phyloP scores from a whole-genome alignment of 1,284 basidiomycete species.

The Ustilago curta region DNA sequence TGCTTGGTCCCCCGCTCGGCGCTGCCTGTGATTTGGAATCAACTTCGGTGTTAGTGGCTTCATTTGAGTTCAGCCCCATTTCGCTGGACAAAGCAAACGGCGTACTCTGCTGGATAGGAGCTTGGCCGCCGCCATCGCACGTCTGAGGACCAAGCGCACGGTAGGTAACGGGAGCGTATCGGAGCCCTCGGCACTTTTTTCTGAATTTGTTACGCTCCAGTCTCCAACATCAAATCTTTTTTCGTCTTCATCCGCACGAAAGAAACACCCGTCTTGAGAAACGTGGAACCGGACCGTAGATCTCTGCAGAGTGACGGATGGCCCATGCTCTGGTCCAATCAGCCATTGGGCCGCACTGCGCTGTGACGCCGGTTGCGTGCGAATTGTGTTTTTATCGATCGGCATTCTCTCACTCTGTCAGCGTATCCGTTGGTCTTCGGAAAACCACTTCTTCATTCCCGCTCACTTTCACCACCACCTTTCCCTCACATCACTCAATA shows the following conservation, averaged over 20 bases:
- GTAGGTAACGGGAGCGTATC: too few species aligned
- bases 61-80: too few species aligned
- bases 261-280: neutral
- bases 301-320: conserved; percentile 38
- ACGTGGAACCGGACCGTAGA: conserved; percentile 24
- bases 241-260: conserved; percentile 8
- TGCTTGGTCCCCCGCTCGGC: too few species aligned
- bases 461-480: conserved; percentile 2
- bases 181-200: neutral
- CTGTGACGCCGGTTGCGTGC: conserved; percentile 25
- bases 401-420: conserved; percentile 11
- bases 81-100: too few species aligned
- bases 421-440: conserved; percentile 14
- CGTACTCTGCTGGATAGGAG: too few species aligned
- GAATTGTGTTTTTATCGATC: conserved; percentile 26
- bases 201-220: neutral
- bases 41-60: too few species aligned
- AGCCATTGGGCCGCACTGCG: neutral
- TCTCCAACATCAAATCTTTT: too few species aligned
- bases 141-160: too few species aligned
- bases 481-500: neutral
- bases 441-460: neutral
- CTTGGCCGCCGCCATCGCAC: too few species aligned
- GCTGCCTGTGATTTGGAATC: too few species aligned
- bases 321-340: conserved; percentile 18